phyloP scores from a whole-genome alignment of 495 filamentous ascomycete genomes.

The Lophiostoma macrostomum region DNA sequence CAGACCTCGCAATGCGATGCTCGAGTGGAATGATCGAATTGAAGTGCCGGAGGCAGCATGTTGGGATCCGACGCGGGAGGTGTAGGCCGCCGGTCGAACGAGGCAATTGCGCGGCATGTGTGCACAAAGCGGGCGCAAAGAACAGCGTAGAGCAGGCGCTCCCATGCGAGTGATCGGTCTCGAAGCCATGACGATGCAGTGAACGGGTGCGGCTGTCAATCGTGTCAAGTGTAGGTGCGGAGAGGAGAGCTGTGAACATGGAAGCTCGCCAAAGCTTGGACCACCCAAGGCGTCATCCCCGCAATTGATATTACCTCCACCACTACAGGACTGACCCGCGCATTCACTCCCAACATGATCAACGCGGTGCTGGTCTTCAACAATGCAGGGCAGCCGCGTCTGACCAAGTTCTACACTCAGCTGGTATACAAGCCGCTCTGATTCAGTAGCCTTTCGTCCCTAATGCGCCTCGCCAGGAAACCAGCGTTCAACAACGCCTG shows the following conservation, averaged over 20 bases:
- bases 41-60: background rate
- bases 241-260: too few species aligned
- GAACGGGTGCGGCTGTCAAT: too few species aligned
- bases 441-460: conserved; percentile 9
- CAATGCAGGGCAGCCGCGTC: conserved; percentile 89
- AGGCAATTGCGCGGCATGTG: conserved; percentile 2
- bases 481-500: conserved; percentile 89
- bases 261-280: too few species aligned
- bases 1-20: conserved; percentile 23
- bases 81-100: background rate
- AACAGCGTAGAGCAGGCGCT: conserved; percentile 15
- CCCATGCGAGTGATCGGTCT: conserved; percentile 12
- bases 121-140: conserved; percentile 2
- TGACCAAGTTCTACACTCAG: conserved; percentile 99
- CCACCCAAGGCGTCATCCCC: too few species aligned
- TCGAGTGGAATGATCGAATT: conserved; percentile 22
- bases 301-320: background rate
- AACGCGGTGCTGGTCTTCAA: conserved; percentile 99
- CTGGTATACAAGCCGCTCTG: conserved; percentile 58
- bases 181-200: conserved; percentile 12
- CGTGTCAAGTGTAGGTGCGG: too few species aligned
- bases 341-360: conserved; percentile 64
- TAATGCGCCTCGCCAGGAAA: conserved; percentile 62
- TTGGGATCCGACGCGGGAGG: background rate
- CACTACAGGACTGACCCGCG: background rate